Evolutionary conservation across 139 green algal species (phyloP), one percentile per base, ranked within the genome.

Genomic region (Picochlorum sp.): DNA sequence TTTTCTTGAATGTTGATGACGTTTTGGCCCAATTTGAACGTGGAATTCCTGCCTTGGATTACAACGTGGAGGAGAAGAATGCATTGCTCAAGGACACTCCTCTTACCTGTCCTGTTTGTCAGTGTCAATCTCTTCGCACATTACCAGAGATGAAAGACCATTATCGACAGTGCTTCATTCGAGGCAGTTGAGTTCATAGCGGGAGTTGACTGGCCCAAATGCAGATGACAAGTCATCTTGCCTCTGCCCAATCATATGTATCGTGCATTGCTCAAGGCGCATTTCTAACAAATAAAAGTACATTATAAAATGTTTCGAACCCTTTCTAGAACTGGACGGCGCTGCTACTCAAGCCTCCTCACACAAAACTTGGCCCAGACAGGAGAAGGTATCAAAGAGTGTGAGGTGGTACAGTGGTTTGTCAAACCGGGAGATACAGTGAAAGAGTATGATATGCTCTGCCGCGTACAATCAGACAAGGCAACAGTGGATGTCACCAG

Each of bases 391-490:
- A 96, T 97, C 60, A 86, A 83, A 26, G 89, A 97, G 77, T 95
- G 88, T 63, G 90, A 97, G 78, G 66, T 97, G 16, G 66, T 96
- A 13, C 59, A 84, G 20, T 97, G 90, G 90, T 84, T 80, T 68
- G 81, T 95, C 1, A 74, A 86, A 78, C 76, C 84, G 56, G 87
- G 88, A 3, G 77, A 89, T 47, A 15, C 16, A 10, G 77, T 96
- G 15, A 62, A 78, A 13, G 74, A 87, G 56, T 97, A 96, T 66
- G 82, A 86, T 37, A 79, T 63, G 37, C 44, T 97, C 16, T 95
- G 88, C 65, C 79, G 95, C 71, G 83, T 96, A n/a, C 90, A 96
- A 77, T 88, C 77, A 55, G 89, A 96, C 75, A 96, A 96, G 66
- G 88, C 88, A 15, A 84, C 77, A 11, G 77, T 96, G 5, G 88